These are phyloP conservation scores for Aspergillus sp. DNA, from an alignment of 2,329 filamentous ascomycete genomes.

Conservation along the genomic window DNA sequence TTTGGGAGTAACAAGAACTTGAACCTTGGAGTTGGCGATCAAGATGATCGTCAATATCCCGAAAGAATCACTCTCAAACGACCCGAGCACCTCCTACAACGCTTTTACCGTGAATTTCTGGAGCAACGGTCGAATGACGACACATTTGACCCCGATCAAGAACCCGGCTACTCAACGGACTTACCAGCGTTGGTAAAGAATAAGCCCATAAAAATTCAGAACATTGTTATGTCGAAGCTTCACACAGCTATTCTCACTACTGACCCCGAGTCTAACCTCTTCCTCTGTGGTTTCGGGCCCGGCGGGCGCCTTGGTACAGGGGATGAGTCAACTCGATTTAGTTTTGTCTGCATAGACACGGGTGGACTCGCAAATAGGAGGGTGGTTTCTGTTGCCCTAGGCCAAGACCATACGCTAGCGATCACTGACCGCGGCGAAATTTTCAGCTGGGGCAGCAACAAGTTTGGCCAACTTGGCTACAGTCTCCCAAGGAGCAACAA, in stretches of 20 bases:
- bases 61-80: constrained; percentile 77
- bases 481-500: constrained; percentile 63
- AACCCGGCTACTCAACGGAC: constrained; percentile 50
- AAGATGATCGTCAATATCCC: constrained; percentile 90
- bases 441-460: constrained; percentile 93
- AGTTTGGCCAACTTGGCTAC: constrained; percentile 83
- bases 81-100: constrained; percentile 73
- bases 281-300: constrained; percentile 87
- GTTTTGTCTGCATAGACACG: constrained; percentile 77
- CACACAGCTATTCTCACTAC: constrained; percentile 86
- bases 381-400: constrained; percentile 76
- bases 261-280: constrained; percentile 86
- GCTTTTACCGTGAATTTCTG: constrained; percentile 70
- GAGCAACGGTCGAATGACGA: constrained; percentile 40
- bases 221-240: constrained; percentile 85
- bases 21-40: constrained; percentile 89
- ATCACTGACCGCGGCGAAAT: constrained; percentile 84
- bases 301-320: constrained; percentile 87
- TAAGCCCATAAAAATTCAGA: constrained; percentile 72
- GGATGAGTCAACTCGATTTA: constrained; percentile 85
- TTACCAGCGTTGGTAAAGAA: constrained; percentile 74
- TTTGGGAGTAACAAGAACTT: constrained; percentile 98
- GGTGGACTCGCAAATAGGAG: constrained; percentile 72
- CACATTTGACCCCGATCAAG: constrained; percentile 23
- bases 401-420: constrained; percentile 88